Evolutionary conservation across 1,139 yeast genomes (phyloP), one percentile per base, ranked within the genome.

Genomic region (Meyerozyma smithsonii): DNA sequence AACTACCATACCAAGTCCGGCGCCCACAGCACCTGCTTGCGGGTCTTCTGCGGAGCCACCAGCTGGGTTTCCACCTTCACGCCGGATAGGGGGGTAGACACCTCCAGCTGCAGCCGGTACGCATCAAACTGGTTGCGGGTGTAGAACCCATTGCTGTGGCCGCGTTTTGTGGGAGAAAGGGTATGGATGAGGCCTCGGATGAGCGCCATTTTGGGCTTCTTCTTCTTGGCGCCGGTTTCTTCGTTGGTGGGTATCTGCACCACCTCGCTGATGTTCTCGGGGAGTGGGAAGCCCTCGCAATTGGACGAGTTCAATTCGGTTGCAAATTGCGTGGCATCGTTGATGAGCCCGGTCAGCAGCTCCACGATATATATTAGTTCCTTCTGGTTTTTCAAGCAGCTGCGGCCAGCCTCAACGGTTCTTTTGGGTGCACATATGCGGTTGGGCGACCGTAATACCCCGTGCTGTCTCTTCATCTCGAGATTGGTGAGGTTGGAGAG

Each of bases 311-410:
- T 84, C 37, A 84, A 69, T 55, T 83, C 90, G 1, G 90, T 84
- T 2, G 88, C 92, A 58, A 77, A 83, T 47, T 75, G 77, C 4
- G 90, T 83, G 6, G 90, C 90, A 53, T 84, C 90, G 46, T 73
- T 75, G 16, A 80, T 52, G 40, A 70, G 69, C 0, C 89, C 89
- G 19, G 81, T 79, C 55, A 82, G 77, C 2, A 89, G 76, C 46
- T 81, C 84, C 28, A 84, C 88, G 33, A 82, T 60, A 49, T 74
- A 71, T 40, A 80, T 80, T 48, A 48, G 48, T 28, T 58, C 57
- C 24, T 55, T 49, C 12, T 62, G 58, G 38, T 61, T 50, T 45
- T 66, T 72, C 21, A 79, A 56, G 10, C 69, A 64, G 3, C 84
- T 68, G 46, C 55, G 67, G 8, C 54, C 47, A 10, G 72, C 67